These are phyloP conservation scores for Phytopythium kandeliae DNA, from an alignment of 352 stramenopile genomes.

Conservation along the genomic window DNA sequence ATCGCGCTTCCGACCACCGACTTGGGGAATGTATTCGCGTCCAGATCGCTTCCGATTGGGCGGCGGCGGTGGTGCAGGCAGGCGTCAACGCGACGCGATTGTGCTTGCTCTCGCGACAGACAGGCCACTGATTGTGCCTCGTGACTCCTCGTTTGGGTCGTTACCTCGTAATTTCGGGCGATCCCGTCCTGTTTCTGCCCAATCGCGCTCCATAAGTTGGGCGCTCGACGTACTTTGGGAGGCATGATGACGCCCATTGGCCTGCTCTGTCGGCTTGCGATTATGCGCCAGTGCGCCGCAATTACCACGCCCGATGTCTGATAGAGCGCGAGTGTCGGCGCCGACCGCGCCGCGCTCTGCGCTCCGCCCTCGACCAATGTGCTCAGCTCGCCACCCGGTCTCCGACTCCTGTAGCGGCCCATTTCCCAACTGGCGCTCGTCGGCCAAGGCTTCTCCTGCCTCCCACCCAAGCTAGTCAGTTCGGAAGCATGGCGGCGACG, in stretches of 20 bases:
- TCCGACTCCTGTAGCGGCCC: too few relatives aligned
- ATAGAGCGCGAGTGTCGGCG: too few relatives aligned
- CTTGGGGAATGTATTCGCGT: not conserved
- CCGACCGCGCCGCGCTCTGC: too few relatives aligned
- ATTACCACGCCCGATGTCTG: not conserved
- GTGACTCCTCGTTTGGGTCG: not conserved
- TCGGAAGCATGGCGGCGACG: not conserved
- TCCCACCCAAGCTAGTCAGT: too few relatives aligned
- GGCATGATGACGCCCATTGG: not conserved
- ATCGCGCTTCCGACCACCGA: not conserved
- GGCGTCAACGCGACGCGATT: not conserved
- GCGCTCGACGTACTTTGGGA: not conserved
- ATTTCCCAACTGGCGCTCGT: not conserved
- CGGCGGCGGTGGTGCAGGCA: too few relatives aligned
- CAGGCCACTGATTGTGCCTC: not conserved
- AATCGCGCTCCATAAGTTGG: not conserved
- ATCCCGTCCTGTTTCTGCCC: not conserved
- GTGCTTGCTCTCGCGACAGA: not conserved
- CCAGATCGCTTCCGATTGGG: not conserved
- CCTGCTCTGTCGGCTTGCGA: not conserved
- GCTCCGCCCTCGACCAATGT: not conserved
- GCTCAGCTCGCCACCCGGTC: too few relatives aligned
- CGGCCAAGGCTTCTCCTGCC: too few relatives aligned
- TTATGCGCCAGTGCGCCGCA: not conserved
- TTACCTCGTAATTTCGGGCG: not conserved